Conservation (phyloP, 1,139 yeast genomes). For the Zygosaccharomyces pseudobailii region DNA sequence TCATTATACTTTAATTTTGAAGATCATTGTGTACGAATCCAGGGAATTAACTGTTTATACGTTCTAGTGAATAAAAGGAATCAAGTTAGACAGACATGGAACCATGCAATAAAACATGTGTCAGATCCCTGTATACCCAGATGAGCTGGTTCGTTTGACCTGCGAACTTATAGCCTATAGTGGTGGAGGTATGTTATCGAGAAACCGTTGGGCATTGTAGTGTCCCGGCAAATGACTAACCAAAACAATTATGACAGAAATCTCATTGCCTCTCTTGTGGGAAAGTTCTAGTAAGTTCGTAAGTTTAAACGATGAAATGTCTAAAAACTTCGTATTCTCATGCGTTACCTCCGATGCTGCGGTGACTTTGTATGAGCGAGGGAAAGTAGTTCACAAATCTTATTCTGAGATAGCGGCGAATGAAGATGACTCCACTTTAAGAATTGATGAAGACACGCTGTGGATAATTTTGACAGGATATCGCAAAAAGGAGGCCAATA, state of each 20-base stretch:
- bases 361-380: conserved; percentile 9
- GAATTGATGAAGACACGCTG: conserved; percentile 38
- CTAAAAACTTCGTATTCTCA: conserved; percentile 21
- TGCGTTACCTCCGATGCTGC: conserved; percentile 18
- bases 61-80: neutral
- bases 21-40: too few relatives aligned
- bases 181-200: conserved; percentile 25
- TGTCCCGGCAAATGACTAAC: conserved; percentile 9
- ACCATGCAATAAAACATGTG: neutral
- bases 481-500: conserved; percentile 37
- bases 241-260: conserved; percentile 8
- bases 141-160: conserved; percentile 26
- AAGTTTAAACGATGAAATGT: conserved; percentile 16
- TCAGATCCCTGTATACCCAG: conserved; percentile 22
- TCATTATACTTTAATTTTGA: too few relatives aligned
- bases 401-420: conserved; percentile 10
- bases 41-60: too few relatives aligned
- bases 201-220: too few relatives aligned
- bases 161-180: conserved; percentile 30
- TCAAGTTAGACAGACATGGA: too few relatives aligned
- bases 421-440: conserved; percentile 21
- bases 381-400: conserved; percentile 3
- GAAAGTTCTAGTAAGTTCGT: conserved; percentile 17
- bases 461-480: conserved; percentile 42
- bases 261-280: conserved; percentile 21